Conservation (phyloP, 352 stramenopile genomes). For the Achlya hypogyna region DNA sequence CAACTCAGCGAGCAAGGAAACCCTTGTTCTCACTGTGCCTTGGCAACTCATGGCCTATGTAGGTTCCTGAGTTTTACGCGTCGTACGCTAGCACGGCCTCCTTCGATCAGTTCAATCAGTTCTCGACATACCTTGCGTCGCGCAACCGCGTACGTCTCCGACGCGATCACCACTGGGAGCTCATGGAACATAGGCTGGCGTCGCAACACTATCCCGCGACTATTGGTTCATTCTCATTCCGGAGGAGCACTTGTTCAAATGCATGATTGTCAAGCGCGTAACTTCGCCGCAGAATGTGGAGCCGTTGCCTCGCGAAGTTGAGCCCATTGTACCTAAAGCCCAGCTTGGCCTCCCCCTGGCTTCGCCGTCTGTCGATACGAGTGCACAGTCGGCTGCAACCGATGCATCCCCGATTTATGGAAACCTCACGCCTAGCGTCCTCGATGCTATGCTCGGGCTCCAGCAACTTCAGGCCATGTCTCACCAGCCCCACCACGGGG, state of each 20-base stretch:
- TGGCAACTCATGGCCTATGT: neutral
- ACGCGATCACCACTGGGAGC: neutral
- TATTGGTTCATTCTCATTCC: conserved; percentile 19
- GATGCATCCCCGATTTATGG: neutral
- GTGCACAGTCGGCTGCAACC: no score
- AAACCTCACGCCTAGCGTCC: neutral
- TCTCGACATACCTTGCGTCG: neutral
- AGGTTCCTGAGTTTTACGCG: conserved; percentile 15
- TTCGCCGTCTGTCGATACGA: no score
- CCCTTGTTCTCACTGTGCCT: neutral
- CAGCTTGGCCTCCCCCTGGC: neutral
- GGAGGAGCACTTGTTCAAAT: conserved; percentile 3
- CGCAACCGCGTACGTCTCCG: neutral
- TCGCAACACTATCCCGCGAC: neutral
- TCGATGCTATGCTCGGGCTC: neutral
- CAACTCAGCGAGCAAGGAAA: conserved; percentile 2
- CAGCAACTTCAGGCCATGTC: neutral
- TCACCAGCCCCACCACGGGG: neutral
- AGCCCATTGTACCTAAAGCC: neutral
- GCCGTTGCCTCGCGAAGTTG: neutral
- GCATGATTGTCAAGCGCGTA: conserved; percentile 1
- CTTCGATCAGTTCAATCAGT: conserved; percentile 10
- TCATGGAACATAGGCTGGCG: neutral
- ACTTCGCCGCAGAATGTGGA: neutral
- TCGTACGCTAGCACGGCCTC: neutral